Evolutionary conservation across 164 flowering plant genomes (phyloP), one percentile per base, ranked within the genome.

Genomic region (Dillenia suffruticosa): DNA sequence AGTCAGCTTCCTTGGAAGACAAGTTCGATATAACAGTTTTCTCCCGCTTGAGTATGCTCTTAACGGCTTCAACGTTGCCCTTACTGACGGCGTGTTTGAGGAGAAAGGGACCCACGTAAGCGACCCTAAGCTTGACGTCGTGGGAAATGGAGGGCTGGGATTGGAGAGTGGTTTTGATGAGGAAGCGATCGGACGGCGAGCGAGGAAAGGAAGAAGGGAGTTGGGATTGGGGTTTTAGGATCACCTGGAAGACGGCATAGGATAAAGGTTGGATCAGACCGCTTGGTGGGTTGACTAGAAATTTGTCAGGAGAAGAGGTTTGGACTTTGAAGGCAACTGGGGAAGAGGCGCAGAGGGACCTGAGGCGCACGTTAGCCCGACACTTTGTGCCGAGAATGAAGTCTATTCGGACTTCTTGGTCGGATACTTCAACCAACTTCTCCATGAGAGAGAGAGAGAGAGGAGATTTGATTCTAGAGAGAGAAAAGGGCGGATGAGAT

Each of bases 281-380:
- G n/a, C 57, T 73, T 15, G 96, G 87, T 16, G 88, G 96, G 68
- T 79, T 84, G 2, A 88, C 96, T 0, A 84, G 76, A 76, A 88
- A 88, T 67, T 86, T 86, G 71, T 83, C 72, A 1, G 95, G 91
- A 2, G 95, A 83, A 4, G 96, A 86, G 56, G 96, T 89, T 62
- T 89, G 92, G 69, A 89, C 79, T 65, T 86, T 86, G 82, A 83
- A 89, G 26, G 86, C 87, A 0, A 86, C 47, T 2, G 85, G 74
- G 49, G 70, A 44, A 51, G 78, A 61, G 54, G 79, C 5, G 71
- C 51, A 51, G 70, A 84, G 85, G 13, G 92, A 88, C 44, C 51
- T 72, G 4, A 88, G 72, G 63, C 62, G 68, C 11, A 88, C 79
- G 47, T 54, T 81, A 4, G 87, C 76, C 0, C 87, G 78, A 78